Evolutionary conservation across 768 basidiomycete species (phyloP).

Genomic region (Fomitopsis serialis): DNA sequence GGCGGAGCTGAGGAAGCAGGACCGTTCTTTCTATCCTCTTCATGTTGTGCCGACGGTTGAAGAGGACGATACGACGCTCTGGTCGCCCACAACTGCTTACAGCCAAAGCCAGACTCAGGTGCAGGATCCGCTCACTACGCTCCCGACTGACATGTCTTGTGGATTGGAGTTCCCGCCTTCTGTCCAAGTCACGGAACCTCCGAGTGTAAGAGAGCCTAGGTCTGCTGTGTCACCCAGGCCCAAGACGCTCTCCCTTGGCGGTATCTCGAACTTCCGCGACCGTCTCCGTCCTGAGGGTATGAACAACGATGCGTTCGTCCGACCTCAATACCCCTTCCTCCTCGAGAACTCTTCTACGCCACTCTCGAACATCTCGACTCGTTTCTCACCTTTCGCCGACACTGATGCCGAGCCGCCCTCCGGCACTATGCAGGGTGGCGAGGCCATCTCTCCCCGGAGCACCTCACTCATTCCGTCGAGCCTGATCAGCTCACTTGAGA

Average conservation of each 20-base stretch:
- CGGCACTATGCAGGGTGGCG: constrained; percentile 16
- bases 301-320: constrained; percentile 16
- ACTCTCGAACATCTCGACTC: constrained; percentile 19
- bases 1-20: constrained; percentile 44
- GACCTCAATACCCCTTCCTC: constrained; percentile 35
- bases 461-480: constrained; percentile 51
- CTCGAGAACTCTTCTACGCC: constrained; percentile 35
- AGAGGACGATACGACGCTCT: constrained; percentile 15
- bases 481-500: constrained; percentile 50
- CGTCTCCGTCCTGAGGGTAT: constrained; percentile 4
- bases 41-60: constrained; percentile 18
- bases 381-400: constrained; percentile 55
- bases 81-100: constrained; percentile 10
- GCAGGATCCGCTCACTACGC: constrained; percentile 9
- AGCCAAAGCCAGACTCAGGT: constrained; percentile 5
- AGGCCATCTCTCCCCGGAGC: constrained; percentile 35
- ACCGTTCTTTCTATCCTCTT: constrained; percentile 31
- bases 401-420: constrained; percentile 21
- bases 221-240: constrained; percentile 20
- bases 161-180: constrained; percentile 14
- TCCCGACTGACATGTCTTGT: neutral
- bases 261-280: constrained; percentile 21
- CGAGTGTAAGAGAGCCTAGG: constrained; percentile 13
- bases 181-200: constrained; percentile 7
- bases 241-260: constrained; percentile 17